Evolutionary conservation across 2,329 filamentous ascomycete species (phyloP).

Genomic region (Claviceps quebecensis): DNA sequence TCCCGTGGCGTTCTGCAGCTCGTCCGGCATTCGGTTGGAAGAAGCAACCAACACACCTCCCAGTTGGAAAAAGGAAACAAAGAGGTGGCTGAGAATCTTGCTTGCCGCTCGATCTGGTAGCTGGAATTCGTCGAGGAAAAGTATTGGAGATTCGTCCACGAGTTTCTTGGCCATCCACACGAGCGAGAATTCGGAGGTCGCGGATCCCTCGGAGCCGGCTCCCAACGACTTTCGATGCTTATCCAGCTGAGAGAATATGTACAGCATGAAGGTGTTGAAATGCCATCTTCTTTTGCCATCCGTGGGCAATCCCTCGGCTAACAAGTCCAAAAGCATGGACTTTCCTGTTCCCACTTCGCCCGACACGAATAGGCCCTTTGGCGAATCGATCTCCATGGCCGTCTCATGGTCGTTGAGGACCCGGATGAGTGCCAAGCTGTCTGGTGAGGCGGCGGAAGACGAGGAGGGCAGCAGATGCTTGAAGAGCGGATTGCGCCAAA

Average conservation of each 20-base stretch:
- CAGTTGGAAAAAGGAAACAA: slow-evolving; percentile 69
- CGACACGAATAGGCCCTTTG: slow-evolving; percentile 61
- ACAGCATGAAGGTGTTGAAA: slow-evolving; percentile 78
- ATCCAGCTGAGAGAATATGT: slow-evolving; percentile 60
- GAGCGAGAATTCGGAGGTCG: slow-evolving; percentile 44
- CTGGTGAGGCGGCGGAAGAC: slow-evolving; percentile 28
- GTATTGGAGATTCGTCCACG: slow-evolving; percentile 57
- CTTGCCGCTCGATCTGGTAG: slow-evolving; percentile 64
- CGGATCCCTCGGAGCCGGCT: slow-evolving; percentile 4
- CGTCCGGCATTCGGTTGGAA: slow-evolving; percentile 73
- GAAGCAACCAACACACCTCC: slow-evolving; percentile 70
- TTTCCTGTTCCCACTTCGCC: slow-evolving; percentile 76
- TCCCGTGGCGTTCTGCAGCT: slow-evolving; percentile 61
- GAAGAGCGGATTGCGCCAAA: slow-evolving; percentile 45
- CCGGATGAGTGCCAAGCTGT: slow-evolving; percentile 50
- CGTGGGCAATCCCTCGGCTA: slow-evolving; percentile 65
- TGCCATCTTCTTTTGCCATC: slow-evolving; percentile 63
- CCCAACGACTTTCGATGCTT: slow-evolving; percentile 33
- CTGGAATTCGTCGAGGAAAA: slow-evolving; percentile 77
- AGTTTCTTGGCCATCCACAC: slow-evolving; percentile 64
- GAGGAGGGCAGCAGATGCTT: slow-evolving; percentile 42
- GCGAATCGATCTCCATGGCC: slow-evolving; percentile 57
- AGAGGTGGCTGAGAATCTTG: slow-evolving; percentile 66
- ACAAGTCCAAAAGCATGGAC: slow-evolving; percentile 69
- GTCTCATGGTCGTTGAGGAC: slow-evolving; percentile 58